phyloP scores from a whole-genome alignment of 192 early-diverging fungal genomes.

The Coemansia sp. region DNA sequence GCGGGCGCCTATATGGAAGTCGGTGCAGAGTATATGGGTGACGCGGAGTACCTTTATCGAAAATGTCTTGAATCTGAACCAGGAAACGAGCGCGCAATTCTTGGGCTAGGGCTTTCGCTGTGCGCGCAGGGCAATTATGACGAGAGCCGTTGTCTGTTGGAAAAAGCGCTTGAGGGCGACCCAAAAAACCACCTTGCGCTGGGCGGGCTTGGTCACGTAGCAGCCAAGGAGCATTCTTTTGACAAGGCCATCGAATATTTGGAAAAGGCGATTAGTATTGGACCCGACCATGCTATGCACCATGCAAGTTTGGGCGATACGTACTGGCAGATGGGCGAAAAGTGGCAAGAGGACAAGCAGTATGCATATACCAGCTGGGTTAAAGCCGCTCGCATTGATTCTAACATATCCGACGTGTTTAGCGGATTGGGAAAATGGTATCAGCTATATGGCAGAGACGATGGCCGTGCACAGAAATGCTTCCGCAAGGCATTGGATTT shows the following conservation, averaged over 20 bases:
- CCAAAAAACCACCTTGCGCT: conserved; percentile 49
- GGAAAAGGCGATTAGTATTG: conserved; percentile 56
- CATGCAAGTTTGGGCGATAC: conserved; percentile 68
- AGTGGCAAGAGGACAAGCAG: conserved; percentile 60
- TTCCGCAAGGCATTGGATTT: conserved; percentile 76
- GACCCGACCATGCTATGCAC: conserved; percentile 55
- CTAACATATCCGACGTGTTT: conserved; percentile 65
- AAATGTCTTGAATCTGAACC: conserved; percentile 51
- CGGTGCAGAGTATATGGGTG: conserved; percentile 57
- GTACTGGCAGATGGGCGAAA: conserved; percentile 76
- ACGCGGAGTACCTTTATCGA: conserved; percentile 60
- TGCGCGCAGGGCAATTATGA: conserved; percentile 55
- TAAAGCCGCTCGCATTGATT: conserved; percentile 68
- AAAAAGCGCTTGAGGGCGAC: conserved; percentile 52
- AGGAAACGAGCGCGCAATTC: conserved; percentile 50
- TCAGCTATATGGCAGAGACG: conserved; percentile 63
- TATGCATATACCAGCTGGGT: conserved; percentile 71
- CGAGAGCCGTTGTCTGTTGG: conserved; percentile 62
- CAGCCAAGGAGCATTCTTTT: conserved; percentile 55
- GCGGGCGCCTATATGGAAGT: conserved; percentile 63
- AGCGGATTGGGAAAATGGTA: conserved; percentile 84
- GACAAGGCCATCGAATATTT: conserved; percentile 59
- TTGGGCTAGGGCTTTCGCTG: conserved; percentile 57
- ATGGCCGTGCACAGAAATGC: conserved; percentile 73
- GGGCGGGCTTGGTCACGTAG: conserved; percentile 71